These are phyloP conservation scores for Suillus discolor DNA, from an alignment of 768 basidiomycete species.

Conservation along the genomic window DNA sequence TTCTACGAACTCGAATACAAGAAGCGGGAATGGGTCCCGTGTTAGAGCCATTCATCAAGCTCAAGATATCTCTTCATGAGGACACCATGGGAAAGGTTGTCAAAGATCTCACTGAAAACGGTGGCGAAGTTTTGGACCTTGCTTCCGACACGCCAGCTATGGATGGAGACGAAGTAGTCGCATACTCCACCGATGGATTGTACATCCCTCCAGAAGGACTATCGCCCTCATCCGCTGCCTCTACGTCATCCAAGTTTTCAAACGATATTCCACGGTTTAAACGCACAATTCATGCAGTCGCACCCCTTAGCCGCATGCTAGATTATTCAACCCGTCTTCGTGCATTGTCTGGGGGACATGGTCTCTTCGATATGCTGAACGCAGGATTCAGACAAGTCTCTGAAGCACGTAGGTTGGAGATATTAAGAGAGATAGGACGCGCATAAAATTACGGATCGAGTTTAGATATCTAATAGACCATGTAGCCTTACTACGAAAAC, in stretches of 20 bases:
- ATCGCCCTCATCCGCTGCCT: constrained; percentile 63
- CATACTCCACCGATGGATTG: constrained; percentile 61
- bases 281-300: constrained; percentile 69
- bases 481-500: constrained; percentile 39
- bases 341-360: constrained; percentile 81
- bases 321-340: constrained; percentile 80
- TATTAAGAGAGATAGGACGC: constrained; percentile 77
- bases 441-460: constrained; percentile 40
- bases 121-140: constrained; percentile 78
- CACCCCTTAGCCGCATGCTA: constrained; percentile 80
- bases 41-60: constrained; percentile 74
- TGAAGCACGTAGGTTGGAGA: constrained; percentile 63
- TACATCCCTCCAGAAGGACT: constrained; percentile 78
- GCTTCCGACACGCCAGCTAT: constrained; percentile 43
- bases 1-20: constrained; percentile 63
- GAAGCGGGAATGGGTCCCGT: constrained; percentile 70
- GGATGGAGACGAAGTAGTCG: constrained; percentile 37
- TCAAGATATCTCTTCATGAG: constrained; percentile 70
- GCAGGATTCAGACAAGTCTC: constrained; percentile 78
- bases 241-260: constrained; percentile 27
- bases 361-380: constrained; percentile 74
- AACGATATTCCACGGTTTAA: constrained; percentile 45
- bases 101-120: constrained; percentile 82
- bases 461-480: constrained; percentile 14
- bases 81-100: constrained; percentile 75